These are phyloP conservation scores for Paraphoma sp. DNA, from an alignment of 2,329 filamentous ascomycete genomes.

Conservation along the genomic window DNA sequence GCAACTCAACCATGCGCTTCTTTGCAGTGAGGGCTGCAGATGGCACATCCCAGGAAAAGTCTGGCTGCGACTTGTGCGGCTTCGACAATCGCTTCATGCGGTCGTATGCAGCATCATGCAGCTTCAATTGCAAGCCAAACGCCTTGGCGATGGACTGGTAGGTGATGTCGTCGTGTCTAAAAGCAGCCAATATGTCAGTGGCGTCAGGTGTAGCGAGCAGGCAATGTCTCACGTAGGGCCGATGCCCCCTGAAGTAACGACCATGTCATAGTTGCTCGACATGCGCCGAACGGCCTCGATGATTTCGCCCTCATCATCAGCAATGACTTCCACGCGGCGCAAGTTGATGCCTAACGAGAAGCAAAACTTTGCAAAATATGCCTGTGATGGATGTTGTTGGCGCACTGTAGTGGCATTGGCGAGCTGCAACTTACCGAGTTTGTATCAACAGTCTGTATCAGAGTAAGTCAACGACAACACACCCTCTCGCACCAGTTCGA, in stretches of 20 bases:
- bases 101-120: conserved; percentile 78
- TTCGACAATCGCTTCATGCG: conserved; percentile 85
- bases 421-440: conserved; percentile 56
- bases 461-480: conserved; percentile 24
- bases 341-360: conserved; percentile 71
- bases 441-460: conserved; percentile 66
- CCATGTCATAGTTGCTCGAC: conserved; percentile 89
- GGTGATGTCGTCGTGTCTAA: conserved; percentile 94
- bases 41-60: conserved; percentile 85
- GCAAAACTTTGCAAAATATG: conserved; percentile 71
- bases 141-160: conserved; percentile 93
- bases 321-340: conserved; percentile 89
- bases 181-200: conserved; percentile 18
- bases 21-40: conserved; percentile 80
- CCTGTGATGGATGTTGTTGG: conserved; percentile 21
- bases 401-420: not conserved
- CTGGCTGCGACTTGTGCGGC: conserved; percentile 72
- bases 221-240: conserved; percentile 79
- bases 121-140: conserved; percentile 75
- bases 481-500: not conserved
- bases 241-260: conserved; percentile 94
- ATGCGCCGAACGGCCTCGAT: conserved; percentile 85
- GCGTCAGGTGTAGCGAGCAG: conserved; percentile 11
- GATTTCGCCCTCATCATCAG: conserved; percentile 90
- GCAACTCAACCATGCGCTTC: conserved; percentile 88